phyloP scores from a whole-genome alignment of 108 stramenopile species.

The Aurantiochytrium sp. region DNA sequence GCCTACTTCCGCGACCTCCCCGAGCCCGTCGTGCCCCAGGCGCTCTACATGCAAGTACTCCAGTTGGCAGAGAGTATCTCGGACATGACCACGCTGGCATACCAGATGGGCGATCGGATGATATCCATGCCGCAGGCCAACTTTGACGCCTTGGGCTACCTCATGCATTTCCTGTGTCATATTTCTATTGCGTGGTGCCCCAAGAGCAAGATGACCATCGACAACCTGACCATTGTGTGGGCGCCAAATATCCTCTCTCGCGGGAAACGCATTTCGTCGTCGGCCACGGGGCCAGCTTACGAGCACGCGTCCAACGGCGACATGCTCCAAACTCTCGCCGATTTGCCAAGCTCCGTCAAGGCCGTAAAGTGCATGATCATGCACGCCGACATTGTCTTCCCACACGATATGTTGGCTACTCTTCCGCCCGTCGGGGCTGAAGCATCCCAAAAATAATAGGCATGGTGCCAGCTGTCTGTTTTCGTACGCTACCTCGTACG shows the following conservation, averaged over 20 bases:
- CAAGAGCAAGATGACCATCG: neutral
- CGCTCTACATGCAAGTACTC: neutral
- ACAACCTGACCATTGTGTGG: neutral
- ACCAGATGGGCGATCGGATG: constrained; percentile 9
- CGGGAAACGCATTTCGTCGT: neutral
- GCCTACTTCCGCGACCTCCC: constrained; percentile 12
- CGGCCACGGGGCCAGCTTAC: neutral
- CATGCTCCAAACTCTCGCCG: constrained; percentile 1
- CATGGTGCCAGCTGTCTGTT: too few species aligned
- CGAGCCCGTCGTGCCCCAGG: neutral
- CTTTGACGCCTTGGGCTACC: neutral
- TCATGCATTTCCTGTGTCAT: neutral
- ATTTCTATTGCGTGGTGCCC: neutral
- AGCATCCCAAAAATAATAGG: too few species aligned
- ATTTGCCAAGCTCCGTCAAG: neutral
- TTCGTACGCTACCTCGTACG: too few species aligned
- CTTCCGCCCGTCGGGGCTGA: neutral
- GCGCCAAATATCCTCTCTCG: constrained; percentile 14
- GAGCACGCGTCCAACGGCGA: neutral
- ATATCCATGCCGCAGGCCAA: neutral
- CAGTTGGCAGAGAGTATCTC: neutral
- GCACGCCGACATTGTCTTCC: constrained; percentile 16
- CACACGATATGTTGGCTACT: neutral
- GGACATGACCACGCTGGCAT: neutral
- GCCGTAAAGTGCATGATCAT: constrained; percentile 4